A percentile compares a stretch with the other conserved stretches of the same genome.
Evolutionary conservation across 176 grass and related monocot genomes (phyloP).

Genomic region (Typha latifolia): DNA sequence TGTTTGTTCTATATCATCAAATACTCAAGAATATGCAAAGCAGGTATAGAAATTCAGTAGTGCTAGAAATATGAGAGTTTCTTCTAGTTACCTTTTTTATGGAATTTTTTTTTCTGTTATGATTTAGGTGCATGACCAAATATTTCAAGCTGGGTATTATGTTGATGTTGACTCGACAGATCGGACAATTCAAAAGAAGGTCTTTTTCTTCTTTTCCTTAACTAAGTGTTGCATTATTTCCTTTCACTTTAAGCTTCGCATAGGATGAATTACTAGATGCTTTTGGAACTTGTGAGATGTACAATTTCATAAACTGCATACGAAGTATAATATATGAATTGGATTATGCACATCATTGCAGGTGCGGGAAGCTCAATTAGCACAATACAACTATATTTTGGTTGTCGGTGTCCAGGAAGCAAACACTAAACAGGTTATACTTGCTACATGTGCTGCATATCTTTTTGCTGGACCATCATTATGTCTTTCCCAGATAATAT

Average conservation of each 20-base stretch:
- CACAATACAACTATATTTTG: slow-evolving; percentile 96
- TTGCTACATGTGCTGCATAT: background rate
- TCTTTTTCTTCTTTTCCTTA: slow-evolving; percentile 17
- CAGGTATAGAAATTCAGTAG: slow-evolving; percentile 35
- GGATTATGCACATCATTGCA: slow-evolving; percentile 23
- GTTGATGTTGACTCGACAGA: slow-evolving; percentile 72
- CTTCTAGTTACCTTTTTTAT: background rate
- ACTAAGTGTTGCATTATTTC: background rate
- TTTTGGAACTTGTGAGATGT: background rate
- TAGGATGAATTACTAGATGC: background rate
- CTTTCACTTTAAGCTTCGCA: background rate
- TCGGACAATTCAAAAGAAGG: slow-evolving; percentile 98
- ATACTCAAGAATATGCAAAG: slow-evolving; percentile 61
- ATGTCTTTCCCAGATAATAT: background rate
- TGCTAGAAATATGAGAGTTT: background rate
- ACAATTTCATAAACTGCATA: background rate
- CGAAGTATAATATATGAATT: background rate
- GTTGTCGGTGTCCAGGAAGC: slow-evolving; percentile 87
- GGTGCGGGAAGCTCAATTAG: slow-evolving; percentile 81
- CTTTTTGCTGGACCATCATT: background rate
- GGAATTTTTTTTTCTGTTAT: background rate
- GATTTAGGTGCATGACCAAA: slow-evolving; percentile 55
- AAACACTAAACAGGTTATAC: slow-evolving; percentile 50
- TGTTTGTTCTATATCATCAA: slow-evolving; percentile 68
- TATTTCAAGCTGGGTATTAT: slow-evolving; percentile 70